Conservation (phyloP, 345 rosid species). For the Schrenkiella parvula region DNA sequence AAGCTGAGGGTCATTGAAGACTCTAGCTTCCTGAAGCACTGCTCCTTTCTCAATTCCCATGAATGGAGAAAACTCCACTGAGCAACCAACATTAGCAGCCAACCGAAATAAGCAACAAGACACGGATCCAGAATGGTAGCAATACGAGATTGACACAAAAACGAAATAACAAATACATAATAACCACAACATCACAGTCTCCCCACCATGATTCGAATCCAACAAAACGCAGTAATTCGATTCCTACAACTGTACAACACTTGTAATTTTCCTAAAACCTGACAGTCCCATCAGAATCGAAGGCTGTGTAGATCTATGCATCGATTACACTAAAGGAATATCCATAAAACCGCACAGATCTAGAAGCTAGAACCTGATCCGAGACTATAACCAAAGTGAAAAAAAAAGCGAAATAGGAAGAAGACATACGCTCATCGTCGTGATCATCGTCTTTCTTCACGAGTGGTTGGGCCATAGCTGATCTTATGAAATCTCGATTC, state of each 20-base stretch:
- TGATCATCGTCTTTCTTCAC: slow-evolving; percentile 97
- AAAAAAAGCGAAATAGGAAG: not conserved
- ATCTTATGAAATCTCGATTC: slow-evolving; percentile 6
- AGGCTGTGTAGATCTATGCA: not conserved
- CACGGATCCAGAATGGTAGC: not conserved
- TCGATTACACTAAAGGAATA: not conserved
- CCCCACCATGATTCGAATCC: not conserved
- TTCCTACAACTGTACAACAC: not conserved
- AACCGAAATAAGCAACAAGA: not conserved
- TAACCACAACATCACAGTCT: not conserved
- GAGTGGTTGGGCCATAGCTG: slow-evolving; percentile 87
- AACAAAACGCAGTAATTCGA: not conserved
- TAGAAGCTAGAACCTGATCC: slow-evolving; percentile 41
- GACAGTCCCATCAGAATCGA: not conserved
- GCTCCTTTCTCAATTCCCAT: slow-evolving; percentile 97
- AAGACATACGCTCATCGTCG: slow-evolving; percentile 83
- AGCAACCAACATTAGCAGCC: not conserved
- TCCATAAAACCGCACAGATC: slow-evolving; percentile 39
- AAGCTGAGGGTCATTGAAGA: slow-evolving; percentile 95
- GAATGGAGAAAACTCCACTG: slow-evolving; percentile 90
- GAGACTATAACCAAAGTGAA: not conserved
- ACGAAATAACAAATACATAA: not conserved
- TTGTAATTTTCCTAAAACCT: not conserved
- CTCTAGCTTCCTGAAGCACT: slow-evolving; percentile 96
- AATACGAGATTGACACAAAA: not conserved